A percentile compares a stretch with the other conserved stretches of the same genome.
These are phyloP conservation scores for Apiotrichum brassicae DNA, from an alignment of 1,284 basidiomycete species.

Conservation along the genomic window DNA sequence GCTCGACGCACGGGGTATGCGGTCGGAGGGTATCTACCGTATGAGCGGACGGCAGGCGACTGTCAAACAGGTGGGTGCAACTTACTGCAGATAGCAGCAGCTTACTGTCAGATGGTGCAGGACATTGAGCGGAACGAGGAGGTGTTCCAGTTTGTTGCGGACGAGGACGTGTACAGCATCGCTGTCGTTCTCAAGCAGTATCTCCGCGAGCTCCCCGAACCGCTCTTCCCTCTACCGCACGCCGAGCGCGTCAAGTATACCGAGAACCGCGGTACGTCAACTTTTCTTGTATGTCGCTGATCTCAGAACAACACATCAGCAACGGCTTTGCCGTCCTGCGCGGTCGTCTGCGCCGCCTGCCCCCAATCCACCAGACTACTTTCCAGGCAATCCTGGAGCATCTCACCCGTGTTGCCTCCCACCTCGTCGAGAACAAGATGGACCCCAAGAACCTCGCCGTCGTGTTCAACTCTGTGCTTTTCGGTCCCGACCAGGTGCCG, in stretches of 20 bases:
- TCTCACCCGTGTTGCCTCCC: conserved; percentile 66
- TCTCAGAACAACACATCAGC: conserved; percentile 59
- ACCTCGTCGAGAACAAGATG: conserved; percentile 72
- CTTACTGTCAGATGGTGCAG: conserved; percentile 65
- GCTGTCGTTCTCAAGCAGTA: conserved; percentile 81
- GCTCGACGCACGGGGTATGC: conserved; percentile 68
- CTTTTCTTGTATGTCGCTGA: no score
- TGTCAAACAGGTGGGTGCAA: conserved; percentile 64
- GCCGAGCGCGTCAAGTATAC: conserved; percentile 79
- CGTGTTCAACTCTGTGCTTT: conserved; percentile 73
- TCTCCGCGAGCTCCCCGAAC: conserved; percentile 84
- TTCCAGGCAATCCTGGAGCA: conserved; percentile 84
- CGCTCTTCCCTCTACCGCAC: conserved; percentile 78
- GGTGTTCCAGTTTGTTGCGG: conserved; percentile 67
- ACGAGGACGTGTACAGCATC: conserved; percentile 84
- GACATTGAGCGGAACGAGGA: conserved; percentile 84
- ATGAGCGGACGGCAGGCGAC: conserved; percentile 68
- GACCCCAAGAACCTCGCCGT: conserved; percentile 82
- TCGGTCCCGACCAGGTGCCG: conserved; percentile 80
- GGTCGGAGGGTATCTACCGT: conserved; percentile 65
- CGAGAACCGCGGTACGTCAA: conserved; percentile 58
- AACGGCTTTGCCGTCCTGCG: conserved; percentile 68
- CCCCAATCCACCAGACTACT: conserved; percentile 81
- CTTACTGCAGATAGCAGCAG: no score
- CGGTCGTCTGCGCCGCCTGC: conserved; percentile 73